Conservation (phyloP, 2,329 filamentous ascomycete species). For the Dactylellina cionopaga region DNA sequence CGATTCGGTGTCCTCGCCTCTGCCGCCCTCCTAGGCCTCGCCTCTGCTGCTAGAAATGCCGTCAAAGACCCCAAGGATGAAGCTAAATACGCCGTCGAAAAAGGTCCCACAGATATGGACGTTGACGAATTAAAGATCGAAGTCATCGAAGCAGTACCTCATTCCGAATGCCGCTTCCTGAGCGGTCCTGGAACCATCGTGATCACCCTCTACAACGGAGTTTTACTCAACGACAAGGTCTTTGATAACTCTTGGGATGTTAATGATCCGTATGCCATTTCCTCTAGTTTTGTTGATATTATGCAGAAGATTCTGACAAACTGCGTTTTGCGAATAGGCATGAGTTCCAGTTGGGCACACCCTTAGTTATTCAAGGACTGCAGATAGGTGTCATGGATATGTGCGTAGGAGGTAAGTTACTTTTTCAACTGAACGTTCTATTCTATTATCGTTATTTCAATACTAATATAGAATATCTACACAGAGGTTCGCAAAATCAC, state of each 20-base stretch:
- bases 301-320: neutral
- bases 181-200: slow-evolving; percentile 24
- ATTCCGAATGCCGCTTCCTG: slow-evolving; percentile 6
- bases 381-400: slow-evolving; percentile 30
- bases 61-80: neutral
- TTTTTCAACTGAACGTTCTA: no score
- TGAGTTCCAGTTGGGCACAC: slow-evolving; percentile 43
- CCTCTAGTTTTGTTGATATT: neutral
- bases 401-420: slow-evolving; percentile 43
- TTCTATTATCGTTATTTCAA: neutral
- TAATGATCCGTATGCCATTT: slow-evolving; percentile 30
- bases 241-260: slow-evolving; percentile 32
- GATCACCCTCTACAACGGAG: slow-evolving; percentile 26
- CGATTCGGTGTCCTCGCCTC: slow-evolving; percentile 17
- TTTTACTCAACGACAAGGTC: slow-evolving; percentile 24
- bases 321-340: slow-evolving; percentile 11
- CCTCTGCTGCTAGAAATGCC: slow-evolving; percentile 8
- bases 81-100: neutral
- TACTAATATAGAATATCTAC: neutral
- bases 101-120: slow-evolving; percentile 4
- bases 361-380: slow-evolving; percentile 29
- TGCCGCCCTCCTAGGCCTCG: slow-evolving; percentile 11
- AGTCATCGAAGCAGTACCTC: slow-evolving; percentile 8
- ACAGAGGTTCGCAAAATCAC: slow-evolving; percentile 40
- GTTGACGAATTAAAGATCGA: slow-evolving; percentile 30